A percentile compares a stretch with the other conserved stretches of the same genome.
Evolutionary conservation across 768 basidiomycete genomes (phyloP).

Genomic region (Leccinum disarticulatum): DNA sequence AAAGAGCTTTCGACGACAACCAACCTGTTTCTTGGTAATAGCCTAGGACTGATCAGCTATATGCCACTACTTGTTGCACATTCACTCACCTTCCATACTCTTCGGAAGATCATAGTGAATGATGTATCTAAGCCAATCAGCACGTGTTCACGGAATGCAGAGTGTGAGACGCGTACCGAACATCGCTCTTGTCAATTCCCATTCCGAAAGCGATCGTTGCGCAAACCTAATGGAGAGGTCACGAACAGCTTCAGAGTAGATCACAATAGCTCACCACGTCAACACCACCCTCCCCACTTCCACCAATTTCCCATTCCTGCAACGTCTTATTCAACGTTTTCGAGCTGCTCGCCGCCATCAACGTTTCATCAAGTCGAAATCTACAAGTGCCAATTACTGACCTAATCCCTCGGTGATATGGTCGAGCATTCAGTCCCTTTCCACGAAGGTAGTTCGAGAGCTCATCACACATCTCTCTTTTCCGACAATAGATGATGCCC

Average conservation of each 20-base stretch:
- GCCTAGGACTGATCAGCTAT: conserved; percentile 40
- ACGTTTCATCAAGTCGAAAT: background rate
- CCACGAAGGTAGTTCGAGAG: conserved; percentile 61
- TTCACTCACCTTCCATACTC: conserved; percentile 68
- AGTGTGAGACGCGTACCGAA: conserved; percentile 43
- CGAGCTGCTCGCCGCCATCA: conserved; percentile 33
- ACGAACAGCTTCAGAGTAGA: background rate
- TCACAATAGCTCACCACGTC: conserved; percentile 53
- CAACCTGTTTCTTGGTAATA: conserved; percentile 87
- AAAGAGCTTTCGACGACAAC: conserved; percentile 9
- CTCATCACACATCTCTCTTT: conserved; percentile 62
- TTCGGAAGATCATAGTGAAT: conserved; percentile 83
- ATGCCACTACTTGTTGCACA: background rate
- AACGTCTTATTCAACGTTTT: conserved; percentile 50
- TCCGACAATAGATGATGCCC: conserved; percentile 81
- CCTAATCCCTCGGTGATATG: conserved; percentile 76
- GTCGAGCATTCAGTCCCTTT: conserved; percentile 63
- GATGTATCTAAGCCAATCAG: conserved; percentile 51
- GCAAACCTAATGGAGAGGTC: conserved; percentile 49
- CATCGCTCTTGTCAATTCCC: conserved; percentile 83
- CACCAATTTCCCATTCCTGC: conserved; percentile 60
- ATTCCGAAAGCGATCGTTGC: conserved; percentile 85
- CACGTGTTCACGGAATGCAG: background rate
- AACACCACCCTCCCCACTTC: conserved; percentile 49
- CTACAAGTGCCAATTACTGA: conserved; percentile 25